Base-by-base conservation (phyloP, 2,329 filamentous ascomycete genomes). In the Ophiognomonia clavigignenti-juglandacearum region DNA sequence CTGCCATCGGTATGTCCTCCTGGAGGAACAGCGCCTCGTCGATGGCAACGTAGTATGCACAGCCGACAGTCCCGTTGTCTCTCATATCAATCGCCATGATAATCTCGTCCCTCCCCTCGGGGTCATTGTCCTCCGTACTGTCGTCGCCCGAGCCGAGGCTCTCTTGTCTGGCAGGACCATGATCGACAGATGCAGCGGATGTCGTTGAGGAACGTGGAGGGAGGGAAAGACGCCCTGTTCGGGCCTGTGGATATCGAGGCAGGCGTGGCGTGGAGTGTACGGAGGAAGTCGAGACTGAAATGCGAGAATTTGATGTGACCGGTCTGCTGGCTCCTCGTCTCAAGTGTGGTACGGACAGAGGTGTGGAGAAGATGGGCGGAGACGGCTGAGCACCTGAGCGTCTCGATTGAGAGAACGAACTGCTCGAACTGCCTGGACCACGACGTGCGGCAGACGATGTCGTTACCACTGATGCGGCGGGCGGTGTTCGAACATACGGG, bases 1-100 rank as follows among this genome's bases (percentile, higher is more conserved):
- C 82, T 4, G 83, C 85, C 54, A 81, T 72, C 14, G 78, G 73
- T 9, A 88, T 74, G 55, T 96, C 91, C 60, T 92, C 83, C 60
- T 95, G 82, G 36, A 96, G 73, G 49, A 79, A 85, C 4, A 96
- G 65, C 29, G 74, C 80, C 57, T 87, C 83, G 32, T 89, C 80
- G 22, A 75, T 68, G 6, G 83, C 82, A 39, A 84, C 71, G 60
- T 92, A 96, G 60, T 92, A 95, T 38, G 88, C 85, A 62, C 90
- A 96, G 1, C 92, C 92, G 16, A 96, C 73, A 0, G 77, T 82
- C 1, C 78, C 82, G 24, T 79, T 76, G n/a, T 83, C 77, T 52
- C 77, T 81, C 61, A 92, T 73, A 49, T 95, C 83, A 20, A 96
- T 70, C 1, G 88, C 87, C 81, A 95, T 88, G 48, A 95, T 77